A percentile compares a stretch with the other conserved stretches of the same genome.
phyloP scores from a whole-genome alignment of 2,329 filamentous ascomycete genomes.

The Neofusicoccum ribis region DNA sequence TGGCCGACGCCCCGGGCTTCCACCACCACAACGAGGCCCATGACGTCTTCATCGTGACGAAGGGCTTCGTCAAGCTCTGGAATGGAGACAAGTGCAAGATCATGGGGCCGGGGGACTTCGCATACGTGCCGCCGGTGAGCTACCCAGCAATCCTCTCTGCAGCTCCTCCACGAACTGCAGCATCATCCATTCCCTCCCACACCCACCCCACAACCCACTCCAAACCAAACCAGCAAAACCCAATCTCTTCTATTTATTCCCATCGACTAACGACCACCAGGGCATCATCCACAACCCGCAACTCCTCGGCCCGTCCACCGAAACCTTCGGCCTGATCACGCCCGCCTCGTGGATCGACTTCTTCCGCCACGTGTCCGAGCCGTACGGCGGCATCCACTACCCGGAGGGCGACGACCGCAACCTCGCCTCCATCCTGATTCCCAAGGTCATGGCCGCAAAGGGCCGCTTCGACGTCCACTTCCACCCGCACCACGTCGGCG shows the following conservation, averaged over 20 bases:
- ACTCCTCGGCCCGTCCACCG: constrained; percentile 55
- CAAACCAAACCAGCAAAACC: too few relatives aligned
- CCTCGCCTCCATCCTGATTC: constrained; percentile 51
- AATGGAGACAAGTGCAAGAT: constrained; percentile 58
- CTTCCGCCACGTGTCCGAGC: constrained; percentile 59
- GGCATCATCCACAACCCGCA: constrained; percentile 58
- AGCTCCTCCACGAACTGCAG: too few relatives aligned
- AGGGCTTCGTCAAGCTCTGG: constrained; percentile 59
- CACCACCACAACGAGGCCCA: constrained; percentile 57
- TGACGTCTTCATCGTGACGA: constrained; percentile 56
- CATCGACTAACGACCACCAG: constrained; percentile 27
- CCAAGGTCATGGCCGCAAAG: constrained; percentile 54
- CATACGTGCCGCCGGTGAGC: constrained; percentile 57
- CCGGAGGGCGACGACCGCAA: constrained; percentile 56
- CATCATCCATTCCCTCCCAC: too few relatives aligned
- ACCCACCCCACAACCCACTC: too few relatives aligned
- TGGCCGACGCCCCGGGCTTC: constrained; percentile 49
- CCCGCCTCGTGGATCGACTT: constrained; percentile 63
- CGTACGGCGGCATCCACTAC: constrained; percentile 51
- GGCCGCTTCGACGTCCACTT: constrained; percentile 59
- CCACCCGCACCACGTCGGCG: constrained; percentile 49
- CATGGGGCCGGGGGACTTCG: constrained; percentile 58
- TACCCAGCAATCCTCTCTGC: not conserved
- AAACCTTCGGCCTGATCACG: constrained; percentile 56
- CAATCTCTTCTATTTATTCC: too few relatives aligned